Conservation (phyloP, 306 rosid species). For the Elaeagnus macrophylla region DNA sequence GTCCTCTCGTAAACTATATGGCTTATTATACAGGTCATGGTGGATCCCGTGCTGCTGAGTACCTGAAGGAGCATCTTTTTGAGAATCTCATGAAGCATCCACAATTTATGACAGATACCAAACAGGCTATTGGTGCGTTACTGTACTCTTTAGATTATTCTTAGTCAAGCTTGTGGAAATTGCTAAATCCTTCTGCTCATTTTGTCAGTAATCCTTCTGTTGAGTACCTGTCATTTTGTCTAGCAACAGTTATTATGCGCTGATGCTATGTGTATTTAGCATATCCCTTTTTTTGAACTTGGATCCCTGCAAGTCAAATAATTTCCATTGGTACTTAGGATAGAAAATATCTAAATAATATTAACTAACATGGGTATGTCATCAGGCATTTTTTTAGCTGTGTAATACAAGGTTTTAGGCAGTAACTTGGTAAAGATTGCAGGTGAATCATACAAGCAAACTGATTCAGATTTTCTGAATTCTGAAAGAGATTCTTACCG, state of each 20-base stretch:
- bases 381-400: too few species aligned
- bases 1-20: slow-evolving; percentile 6
- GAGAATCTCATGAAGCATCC: slow-evolving; percentile 96
- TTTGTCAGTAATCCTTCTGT: too few species aligned
- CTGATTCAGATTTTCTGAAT: slow-evolving; percentile 77
- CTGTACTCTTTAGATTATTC: slow-evolving; percentile 16
- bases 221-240: too few species aligned
- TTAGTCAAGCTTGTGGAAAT: slow-evolving; percentile 4
- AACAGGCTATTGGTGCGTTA: slow-evolving; percentile 78
- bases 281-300: too few species aligned
- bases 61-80: slow-evolving; percentile 85
- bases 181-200: too few species aligned
- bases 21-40: slow-evolving; percentile 65
- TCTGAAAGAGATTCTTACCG: slow-evolving; percentile 73
- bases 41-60: slow-evolving; percentile 96
- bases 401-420: too few species aligned
- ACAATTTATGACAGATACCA: slow-evolving; percentile 68
- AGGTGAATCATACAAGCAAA: slow-evolving; percentile 88
- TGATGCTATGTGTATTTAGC: too few species aligned
- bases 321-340: too few species aligned
- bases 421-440: slow-evolving; percentile 37
- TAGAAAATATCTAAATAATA: too few species aligned
- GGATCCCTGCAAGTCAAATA: too few species aligned
- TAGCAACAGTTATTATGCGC: too few species aligned
- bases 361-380: too few species aligned